phyloP scores from a whole-genome alignment of 2,329 filamentous ascomycete genomes.

The Pseudogymnoascus sp. region DNA sequence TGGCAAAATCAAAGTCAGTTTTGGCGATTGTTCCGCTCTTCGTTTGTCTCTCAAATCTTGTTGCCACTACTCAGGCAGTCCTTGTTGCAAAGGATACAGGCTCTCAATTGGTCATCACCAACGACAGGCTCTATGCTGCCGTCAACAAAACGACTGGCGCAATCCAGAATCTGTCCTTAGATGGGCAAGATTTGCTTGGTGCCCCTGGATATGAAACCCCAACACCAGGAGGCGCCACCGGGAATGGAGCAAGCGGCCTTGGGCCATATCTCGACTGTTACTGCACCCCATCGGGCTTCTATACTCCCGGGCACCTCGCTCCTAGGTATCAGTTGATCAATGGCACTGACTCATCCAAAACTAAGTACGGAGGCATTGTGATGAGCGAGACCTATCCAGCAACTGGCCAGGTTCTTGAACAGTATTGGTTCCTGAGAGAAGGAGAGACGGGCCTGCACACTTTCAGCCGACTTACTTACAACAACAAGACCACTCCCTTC shows the following conservation, averaged over 20 bases:
- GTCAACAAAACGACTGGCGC: slow-evolving; percentile 35
- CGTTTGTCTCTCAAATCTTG: neutral
- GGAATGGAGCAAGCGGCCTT: slow-evolving; percentile 37
- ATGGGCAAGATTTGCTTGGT: slow-evolving; percentile 45
- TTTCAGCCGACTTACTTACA: slow-evolving; percentile 51
- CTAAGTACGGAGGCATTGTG: slow-evolving; percentile 47
- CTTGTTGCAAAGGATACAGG: slow-evolving; percentile 25
- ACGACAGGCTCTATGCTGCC: slow-evolving; percentile 36
- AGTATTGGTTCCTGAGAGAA: slow-evolving; percentile 57
- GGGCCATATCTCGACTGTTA: slow-evolving; percentile 56
- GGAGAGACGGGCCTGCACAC: slow-evolving; percentile 54
- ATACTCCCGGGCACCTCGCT: slow-evolving; percentile 45
- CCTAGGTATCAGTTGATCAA: slow-evolving; percentile 42
- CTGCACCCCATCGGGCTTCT: slow-evolving; percentile 49
- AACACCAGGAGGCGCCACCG: slow-evolving; percentile 17
- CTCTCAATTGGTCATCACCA: slow-evolving; percentile 31
- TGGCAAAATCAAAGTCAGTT: slow-evolving; percentile 4
- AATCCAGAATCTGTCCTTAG: slow-evolving; percentile 35
- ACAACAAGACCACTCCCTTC: slow-evolving; percentile 47
- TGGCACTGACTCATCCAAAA: slow-evolving; percentile 41
- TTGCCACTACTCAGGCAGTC: neutral
- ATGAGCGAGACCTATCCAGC: slow-evolving; percentile 50
- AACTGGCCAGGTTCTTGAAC: slow-evolving; percentile 51
- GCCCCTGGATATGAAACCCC: slow-evolving; percentile 19
- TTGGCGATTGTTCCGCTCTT: slow-evolving; percentile 1